These are phyloP conservation scores for Pyrus hybrid DNA, from an alignment of 331 rosid species.

Conservation along the genomic window DNA sequence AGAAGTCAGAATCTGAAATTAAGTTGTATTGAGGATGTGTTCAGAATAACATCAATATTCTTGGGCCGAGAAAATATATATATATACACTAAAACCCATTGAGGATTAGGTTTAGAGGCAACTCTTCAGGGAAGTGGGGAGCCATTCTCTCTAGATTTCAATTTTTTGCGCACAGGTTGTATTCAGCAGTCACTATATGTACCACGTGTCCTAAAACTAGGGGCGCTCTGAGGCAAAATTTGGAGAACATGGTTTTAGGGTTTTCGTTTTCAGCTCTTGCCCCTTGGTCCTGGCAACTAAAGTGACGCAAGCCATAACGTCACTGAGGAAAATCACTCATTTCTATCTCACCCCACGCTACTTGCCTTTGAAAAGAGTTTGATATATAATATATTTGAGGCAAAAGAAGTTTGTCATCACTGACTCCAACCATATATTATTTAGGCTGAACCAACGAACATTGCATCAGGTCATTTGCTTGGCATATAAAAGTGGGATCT, in stretches of 20 bases:
- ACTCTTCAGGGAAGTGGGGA: slow-evolving; percentile 22
- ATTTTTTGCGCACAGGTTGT: background rate
- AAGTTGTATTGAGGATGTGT: background rate
- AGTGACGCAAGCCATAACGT: slow-evolving; percentile 7
- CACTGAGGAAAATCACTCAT: background rate
- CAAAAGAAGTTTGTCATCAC: background rate
- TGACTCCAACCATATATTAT: no score
- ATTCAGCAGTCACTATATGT: no score
- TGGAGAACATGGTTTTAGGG: slow-evolving; percentile 7
- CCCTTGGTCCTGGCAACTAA: background rate
- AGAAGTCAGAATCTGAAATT: background rate
- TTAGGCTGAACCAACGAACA: no score
- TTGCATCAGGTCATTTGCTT: no score
- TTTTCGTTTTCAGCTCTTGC: background rate
- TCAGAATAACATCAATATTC: background rate
- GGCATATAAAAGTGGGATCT: background rate
- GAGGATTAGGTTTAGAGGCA: slow-evolving; percentile 5
- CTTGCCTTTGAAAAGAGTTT: no score
- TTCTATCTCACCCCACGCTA: no score
- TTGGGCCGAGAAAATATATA: slow-evolving; percentile 4
- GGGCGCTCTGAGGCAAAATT: background rate
- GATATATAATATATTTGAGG: background rate
- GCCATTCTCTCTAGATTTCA: slow-evolving; percentile 10
- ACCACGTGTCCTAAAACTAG: slow-evolving; percentile 10
- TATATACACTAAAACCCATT: background rate